phyloP scores from a whole-genome alignment of 345 rosid genomes.

The Durio zibethinus region DNA sequence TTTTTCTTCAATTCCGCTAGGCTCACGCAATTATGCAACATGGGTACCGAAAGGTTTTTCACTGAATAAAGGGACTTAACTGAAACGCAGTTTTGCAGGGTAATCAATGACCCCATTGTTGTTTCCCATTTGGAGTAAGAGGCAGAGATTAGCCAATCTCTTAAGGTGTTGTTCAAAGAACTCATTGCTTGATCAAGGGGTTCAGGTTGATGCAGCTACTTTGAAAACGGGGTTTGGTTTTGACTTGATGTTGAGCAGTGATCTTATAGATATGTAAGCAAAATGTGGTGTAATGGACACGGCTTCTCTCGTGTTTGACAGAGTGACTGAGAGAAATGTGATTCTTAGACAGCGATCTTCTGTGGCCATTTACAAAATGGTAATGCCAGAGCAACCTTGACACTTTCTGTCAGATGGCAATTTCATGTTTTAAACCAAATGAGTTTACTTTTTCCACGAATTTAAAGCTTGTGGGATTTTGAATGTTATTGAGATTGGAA shows the following conservation, averaged over 20 bases:
- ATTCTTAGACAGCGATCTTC: constrained; percentile 90
- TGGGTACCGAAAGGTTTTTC: constrained; percentile 41
- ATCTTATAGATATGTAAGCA: constrained; percentile 55
- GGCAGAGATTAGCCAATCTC: constrained; percentile 49
- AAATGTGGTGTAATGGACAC: constrained; percentile 45
- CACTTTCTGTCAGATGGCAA: constrained; percentile 45
- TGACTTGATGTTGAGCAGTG: constrained; percentile 48
- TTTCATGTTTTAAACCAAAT: constrained; percentile 46
- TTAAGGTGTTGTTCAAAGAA: constrained; percentile 52
- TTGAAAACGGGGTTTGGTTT: constrained; percentile 36
- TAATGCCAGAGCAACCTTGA: constrained; percentile 39
- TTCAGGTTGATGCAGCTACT: constrained; percentile 53
- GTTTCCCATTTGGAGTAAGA: constrained; percentile 21
- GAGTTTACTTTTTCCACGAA: constrained; percentile 74
- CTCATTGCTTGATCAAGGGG: constrained; percentile 45
- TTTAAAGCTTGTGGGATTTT: constrained; percentile 69
- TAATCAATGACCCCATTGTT: constrained; percentile 25
- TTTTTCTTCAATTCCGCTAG: constrained; percentile 35
- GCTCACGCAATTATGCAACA: constrained; percentile 34
- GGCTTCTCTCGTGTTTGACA: constrained; percentile 61
- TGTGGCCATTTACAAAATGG: constrained; percentile 55
- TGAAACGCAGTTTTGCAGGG: neutral
- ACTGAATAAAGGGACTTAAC: neutral
- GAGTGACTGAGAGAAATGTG: constrained; percentile 61
- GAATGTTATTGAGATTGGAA: constrained; percentile 41